Base-by-base conservation (phyloP, 306 rosid genomes). In the Pyrus communis region DNA sequence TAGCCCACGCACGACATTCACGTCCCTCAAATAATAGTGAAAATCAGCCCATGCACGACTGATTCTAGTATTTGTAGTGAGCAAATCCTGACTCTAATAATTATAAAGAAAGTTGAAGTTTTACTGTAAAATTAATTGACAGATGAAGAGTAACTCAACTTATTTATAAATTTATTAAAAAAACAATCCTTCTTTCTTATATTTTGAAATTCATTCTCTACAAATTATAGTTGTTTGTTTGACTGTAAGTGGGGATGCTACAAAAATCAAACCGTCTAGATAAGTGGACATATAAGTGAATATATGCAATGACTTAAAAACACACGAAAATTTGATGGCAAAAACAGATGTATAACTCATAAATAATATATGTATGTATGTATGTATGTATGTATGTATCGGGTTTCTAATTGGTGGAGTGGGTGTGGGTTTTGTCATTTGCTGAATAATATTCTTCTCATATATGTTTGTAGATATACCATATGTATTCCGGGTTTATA, bases 161-260 rank as follows among this genome's bases (percentile, higher is more conserved):
- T 35, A 35, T 9, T 7, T 38, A 38, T 38, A 38, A 7, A 38
- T 38, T 38, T 7, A 38, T 38, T 7, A 38, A 7, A 6, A 1
- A 38, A 7, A 38, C 1, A 7, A 38, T 38, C 42, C 42, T 38
- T 38, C 42, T 38, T 7, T 38, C 9, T 38, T 38, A 7, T 38
- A 38, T 7, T 38, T 38, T 38, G 42, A 38, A 38, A 7, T 38
- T 38, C 42, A 38, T 38, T 38, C 9, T 38, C 40, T 1, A 38
- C 42, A 38, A 38, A 38, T 7, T 38, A 38, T 38, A 38, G 42
- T 38, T 38, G 76, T 78, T 80, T 71, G 83, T 83, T 83, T 87
- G 85, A 81, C 90, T 73, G 86, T 86, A 78, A 64, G 54, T 61
- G 27, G 69, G 76, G 40, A 64, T 25, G 77, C 51, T 30, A 63